Evolutionary conservation across 2,329 filamentous ascomycete species (phyloP).

Genomic region (Colletotrichum melonis): DNA sequence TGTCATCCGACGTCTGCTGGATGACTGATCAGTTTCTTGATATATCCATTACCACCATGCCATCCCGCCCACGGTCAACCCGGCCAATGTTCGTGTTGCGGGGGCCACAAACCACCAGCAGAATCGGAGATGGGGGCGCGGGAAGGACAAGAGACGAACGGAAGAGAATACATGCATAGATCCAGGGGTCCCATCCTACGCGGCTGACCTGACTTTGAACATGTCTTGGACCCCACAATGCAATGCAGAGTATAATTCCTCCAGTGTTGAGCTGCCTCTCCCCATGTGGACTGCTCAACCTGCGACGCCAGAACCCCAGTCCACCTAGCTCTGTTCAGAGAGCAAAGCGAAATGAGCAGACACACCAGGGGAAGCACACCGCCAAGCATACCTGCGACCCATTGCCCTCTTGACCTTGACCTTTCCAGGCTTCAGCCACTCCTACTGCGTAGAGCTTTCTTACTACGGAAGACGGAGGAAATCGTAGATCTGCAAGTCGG

Average conservation of each 20-base stretch:
- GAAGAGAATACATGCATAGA: not conserved
- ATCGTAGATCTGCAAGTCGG: conserved; percentile 30
- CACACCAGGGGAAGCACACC: conserved; percentile 1
- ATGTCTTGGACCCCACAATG: conserved; percentile 4
- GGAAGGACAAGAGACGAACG: not conserved
- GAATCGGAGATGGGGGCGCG: not conserved
- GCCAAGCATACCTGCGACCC: not conserved
- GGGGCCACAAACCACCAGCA: not conserved
- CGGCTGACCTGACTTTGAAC: not conserved
- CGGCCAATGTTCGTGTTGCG: not conserved
- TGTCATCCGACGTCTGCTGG: not conserved
- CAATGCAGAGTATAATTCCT: not conserved
- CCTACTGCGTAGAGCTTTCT: not conserved
- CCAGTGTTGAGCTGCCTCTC: too few relatives aligned
- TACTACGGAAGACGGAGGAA: not conserved
- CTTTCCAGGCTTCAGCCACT: not conserved
- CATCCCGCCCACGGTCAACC: not conserved
- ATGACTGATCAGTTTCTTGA: not conserved
- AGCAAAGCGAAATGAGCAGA: conserved; percentile 30
- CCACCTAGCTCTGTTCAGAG: not conserved
- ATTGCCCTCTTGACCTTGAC: not conserved
- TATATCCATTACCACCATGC: not conserved
- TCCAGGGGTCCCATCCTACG: not conserved
- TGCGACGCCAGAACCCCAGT: not conserved
- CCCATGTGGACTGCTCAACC: not conserved